These are phyloP conservation scores for Haplosporangium sp. DNA, from an alignment of 371 early-diverging fungal genomes.

Conservation along the genomic window DNA sequence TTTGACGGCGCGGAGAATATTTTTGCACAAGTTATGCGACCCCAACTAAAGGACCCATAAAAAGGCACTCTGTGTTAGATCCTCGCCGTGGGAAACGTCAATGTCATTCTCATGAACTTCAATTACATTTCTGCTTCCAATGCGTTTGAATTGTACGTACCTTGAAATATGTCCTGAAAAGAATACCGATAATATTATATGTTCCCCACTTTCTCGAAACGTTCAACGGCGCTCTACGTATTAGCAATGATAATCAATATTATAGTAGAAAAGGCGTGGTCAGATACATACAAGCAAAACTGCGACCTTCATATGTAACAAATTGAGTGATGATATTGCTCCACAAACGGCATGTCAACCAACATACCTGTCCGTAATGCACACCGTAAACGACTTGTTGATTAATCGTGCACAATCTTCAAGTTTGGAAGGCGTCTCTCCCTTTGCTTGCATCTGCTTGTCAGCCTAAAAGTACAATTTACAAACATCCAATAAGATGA, in stretches of 20 bases:
- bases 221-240: slow-evolving; percentile 55
- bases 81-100: too few relatives aligned
- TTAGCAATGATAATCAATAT: too few relatives aligned
- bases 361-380: slow-evolving; percentile 85
- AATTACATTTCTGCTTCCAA: neutral
- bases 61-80: neutral
- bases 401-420: slow-evolving; percentile 89
- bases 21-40: slow-evolving; percentile 85
- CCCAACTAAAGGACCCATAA: slow-evolving; percentile 60
- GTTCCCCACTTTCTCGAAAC: slow-evolving; percentile 92
- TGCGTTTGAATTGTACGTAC: slow-evolving; percentile 54
- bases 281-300: neutral
- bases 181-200: slow-evolving; percentile 82
- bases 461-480: slow-evolving; percentile 64
- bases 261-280: neutral
- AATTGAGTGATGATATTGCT: too few relatives aligned
- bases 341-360: neutral
- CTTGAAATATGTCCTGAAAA: slow-evolving; percentile 88
- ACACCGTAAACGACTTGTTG: slow-evolving; percentile 87
- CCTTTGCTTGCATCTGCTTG: slow-evolving; percentile 48
- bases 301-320: too few relatives aligned
- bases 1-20: slow-evolving; percentile 80
- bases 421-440: slow-evolving; percentile 64
- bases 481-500: neutral
- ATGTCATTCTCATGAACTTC: too few relatives aligned